A percentile compares a stretch with the other conserved stretches of the same genome.
Conservation (phyloP, 2,329 filamentous ascomycete species). For the Xylariaceae sp. region DNA sequence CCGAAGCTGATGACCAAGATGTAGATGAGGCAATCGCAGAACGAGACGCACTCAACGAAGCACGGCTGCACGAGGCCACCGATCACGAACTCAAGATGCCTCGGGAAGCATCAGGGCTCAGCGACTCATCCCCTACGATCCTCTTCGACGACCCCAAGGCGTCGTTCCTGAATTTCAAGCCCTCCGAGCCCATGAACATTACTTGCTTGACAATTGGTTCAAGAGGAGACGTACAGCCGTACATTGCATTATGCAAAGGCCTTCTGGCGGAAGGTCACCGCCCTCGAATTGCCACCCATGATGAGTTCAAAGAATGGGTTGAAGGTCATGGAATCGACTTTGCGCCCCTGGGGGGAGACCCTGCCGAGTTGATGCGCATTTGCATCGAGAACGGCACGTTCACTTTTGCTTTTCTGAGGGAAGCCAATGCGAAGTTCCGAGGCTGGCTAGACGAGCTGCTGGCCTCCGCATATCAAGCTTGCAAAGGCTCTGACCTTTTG, state of each 20-base stretch:
- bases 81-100: conserved; percentile 49
- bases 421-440: conserved; percentile 83
- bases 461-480: conserved; percentile 74
- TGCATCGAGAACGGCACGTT: conserved; percentile 98
- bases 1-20: conserved; percentile 64
- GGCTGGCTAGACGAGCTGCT: conserved; percentile 93
- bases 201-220: conserved; percentile 96
- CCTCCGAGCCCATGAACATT: conserved; percentile 70
- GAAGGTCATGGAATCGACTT: conserved; percentile 94
- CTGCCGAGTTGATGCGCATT: conserved; percentile 88
- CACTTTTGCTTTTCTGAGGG: conserved; percentile 82
- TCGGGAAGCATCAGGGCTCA: conserved; percentile 38
- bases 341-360: conserved; percentile 81
- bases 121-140: conserved; percentile 64
- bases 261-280: conserved; percentile 83
- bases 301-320: conserved; percentile 85
- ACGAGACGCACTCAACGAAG: conserved; percentile 73
- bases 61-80: conserved; percentile 52
- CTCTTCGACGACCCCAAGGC: conserved; percentile 85
- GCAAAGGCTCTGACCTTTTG: conserved; percentile 80
- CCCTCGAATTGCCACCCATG: conserved; percentile 84
- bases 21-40: conserved; percentile 76
- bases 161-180: conserved; percentile 89
- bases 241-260: conserved; percentile 92
- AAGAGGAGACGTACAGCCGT: conserved; percentile 92